Evolutionary conservation across 371 early-diverging fungal species (phyloP).

Genomic region (Fennellomyces sp.): DNA sequence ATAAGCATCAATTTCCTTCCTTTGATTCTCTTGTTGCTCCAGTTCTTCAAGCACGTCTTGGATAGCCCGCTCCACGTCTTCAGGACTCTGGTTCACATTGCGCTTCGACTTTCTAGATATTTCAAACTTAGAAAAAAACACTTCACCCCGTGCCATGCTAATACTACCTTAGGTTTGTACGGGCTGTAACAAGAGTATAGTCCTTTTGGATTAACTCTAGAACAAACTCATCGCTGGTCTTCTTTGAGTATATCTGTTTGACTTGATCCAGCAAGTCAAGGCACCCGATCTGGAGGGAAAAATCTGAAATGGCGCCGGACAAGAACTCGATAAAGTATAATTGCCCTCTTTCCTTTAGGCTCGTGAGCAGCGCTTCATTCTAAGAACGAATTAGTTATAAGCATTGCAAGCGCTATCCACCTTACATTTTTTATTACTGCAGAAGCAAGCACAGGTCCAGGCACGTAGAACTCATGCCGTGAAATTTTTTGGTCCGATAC

Average conservation of each 20-base stretch:
- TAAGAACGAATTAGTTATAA: too few relatives aligned
- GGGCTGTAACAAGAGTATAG: neutral
- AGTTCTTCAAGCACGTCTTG: neutral
- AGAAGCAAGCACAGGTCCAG: neutral
- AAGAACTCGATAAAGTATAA: neutral
- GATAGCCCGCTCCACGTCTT: neutral
- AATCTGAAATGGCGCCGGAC: neutral
- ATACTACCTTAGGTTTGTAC: neutral
- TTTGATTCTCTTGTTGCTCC: neutral
- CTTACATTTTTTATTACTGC: neutral
- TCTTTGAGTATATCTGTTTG: neutral
- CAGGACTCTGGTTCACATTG: neutral
- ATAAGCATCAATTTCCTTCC: neutral
- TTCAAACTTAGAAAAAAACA: neutral
- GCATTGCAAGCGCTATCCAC: neutral
- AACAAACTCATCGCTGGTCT: neutral
- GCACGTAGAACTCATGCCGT: neutral
- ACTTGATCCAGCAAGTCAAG: neutral
- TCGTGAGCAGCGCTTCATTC: neutral
- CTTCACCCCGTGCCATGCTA: neutral
- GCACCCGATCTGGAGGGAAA: neutral
- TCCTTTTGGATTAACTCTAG: neutral
- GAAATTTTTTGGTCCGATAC: neutral
- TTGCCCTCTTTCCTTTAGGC: neutral
- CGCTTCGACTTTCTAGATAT: neutral